Percentiles rank a stretch among this genome's conserved stretches.
Conservation (phyloP, 805 yeast species). For the Debaryomyces prosopidis region DNA sequence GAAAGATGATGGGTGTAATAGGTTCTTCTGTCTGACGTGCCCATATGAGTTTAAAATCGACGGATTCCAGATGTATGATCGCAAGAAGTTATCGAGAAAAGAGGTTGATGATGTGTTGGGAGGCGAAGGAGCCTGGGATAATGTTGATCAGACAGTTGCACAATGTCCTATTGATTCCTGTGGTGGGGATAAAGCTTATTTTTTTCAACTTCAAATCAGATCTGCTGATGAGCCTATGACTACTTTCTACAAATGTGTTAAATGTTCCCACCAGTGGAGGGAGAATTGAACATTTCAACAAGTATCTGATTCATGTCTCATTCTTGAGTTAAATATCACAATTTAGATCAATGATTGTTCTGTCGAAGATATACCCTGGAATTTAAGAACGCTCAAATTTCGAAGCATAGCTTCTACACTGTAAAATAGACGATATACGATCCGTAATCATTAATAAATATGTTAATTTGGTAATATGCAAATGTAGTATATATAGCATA, state of each 20-base stretch:
- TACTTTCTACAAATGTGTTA: slow-evolving; percentile 92
- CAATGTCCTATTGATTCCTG: slow-evolving; percentile 90
- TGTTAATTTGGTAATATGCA: too few relatives aligned
- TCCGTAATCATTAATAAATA: too few relatives aligned
- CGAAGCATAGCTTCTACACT: background rate
- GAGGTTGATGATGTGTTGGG: slow-evolving; percentile 96
- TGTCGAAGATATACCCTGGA: too few relatives aligned
- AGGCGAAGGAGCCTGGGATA: slow-evolving; percentile 98
- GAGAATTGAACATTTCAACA: slow-evolving; percentile 68
- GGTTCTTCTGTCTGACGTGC: slow-evolving; percentile 88
- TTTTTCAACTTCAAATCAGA: slow-evolving; percentile 93
- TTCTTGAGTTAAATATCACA: too few relatives aligned
- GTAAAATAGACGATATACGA: background rate
- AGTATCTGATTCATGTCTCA: too few relatives aligned
- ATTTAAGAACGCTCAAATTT: too few relatives aligned
- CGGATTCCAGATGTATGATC: slow-evolving; percentile 81
- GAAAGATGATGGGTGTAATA: slow-evolving; percentile 54
- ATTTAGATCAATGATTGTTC: too few relatives aligned
- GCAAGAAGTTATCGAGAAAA: slow-evolving; percentile 80
- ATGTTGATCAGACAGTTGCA: slow-evolving; percentile 91
- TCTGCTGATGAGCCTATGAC: slow-evolving; percentile 99
- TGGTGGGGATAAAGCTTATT: slow-evolving; percentile 89
- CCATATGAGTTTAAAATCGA: slow-evolving; percentile 91
- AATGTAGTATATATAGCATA: too few relatives aligned
- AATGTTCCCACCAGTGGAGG: slow-evolving; percentile 94